Evolutionary conservation across 1,139 yeast species (phyloP).

Genomic region (Hyphopichia wangnamkhiaoensis): DNA sequence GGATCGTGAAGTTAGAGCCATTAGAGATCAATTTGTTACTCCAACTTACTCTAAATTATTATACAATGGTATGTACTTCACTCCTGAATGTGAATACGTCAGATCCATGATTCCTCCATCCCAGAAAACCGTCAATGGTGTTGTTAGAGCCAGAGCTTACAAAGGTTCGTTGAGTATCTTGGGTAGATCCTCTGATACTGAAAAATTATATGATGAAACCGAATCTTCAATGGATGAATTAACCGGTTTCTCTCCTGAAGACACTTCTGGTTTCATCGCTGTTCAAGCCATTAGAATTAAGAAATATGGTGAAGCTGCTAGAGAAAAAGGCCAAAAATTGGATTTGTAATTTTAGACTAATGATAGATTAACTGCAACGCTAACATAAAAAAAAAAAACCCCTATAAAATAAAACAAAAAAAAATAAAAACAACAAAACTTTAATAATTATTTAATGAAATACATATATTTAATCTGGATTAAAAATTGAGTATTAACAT

Average conservation of each 20-base stretch:
- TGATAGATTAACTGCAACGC: too few species aligned
- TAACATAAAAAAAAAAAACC: too few species aligned
- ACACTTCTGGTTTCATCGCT: constrained; percentile 95
- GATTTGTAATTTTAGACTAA: constrained; percentile 28
- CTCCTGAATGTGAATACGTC: constrained; percentile 97
- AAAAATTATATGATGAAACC: constrained; percentile 94
- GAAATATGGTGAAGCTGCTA: constrained; percentile 95
- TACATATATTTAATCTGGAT: too few species aligned
- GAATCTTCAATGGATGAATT: constrained; percentile 99
- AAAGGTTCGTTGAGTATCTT: constrained; percentile 82
- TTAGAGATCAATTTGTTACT: constrained; percentile 95
- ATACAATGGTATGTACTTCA: constrained; percentile 96
- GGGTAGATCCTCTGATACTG: constrained; percentile 95
- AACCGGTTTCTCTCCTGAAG: constrained; percentile 96
- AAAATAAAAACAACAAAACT: not conserved
- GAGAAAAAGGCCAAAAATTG: constrained; percentile 66
- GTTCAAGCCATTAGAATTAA: constrained; percentile 97
- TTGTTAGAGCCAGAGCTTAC: constrained; percentile 90
- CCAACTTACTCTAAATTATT: constrained; percentile 86
- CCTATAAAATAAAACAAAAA: not conserved
- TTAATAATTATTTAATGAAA: not conserved
- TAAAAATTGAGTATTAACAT: too few species aligned
- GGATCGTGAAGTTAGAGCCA: constrained; percentile 96
- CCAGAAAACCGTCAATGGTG: constrained; percentile 93
- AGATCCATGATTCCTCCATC: constrained; percentile 93